Base-by-base conservation (phyloP, 805 yeast genomes). In the Sporopachydermia quercuum region DNA sequence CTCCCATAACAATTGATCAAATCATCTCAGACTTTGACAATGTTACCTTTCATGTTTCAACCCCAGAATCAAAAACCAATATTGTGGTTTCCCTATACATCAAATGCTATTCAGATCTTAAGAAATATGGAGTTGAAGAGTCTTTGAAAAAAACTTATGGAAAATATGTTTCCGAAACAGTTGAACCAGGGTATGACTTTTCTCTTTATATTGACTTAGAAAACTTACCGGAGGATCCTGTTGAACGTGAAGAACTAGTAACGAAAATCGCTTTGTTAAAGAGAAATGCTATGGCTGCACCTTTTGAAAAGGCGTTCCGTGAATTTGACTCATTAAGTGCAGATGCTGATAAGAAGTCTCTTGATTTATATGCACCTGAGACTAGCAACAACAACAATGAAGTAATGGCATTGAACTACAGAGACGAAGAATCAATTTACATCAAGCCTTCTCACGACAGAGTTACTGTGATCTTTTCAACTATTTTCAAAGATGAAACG, bases 391-490 rank as follows among this genome's bases (percentile, higher is more conserved):
- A 68, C 23, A 77, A 76, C 45, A n/a, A 8, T 23, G 71, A 70
- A 39, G 79, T 78, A 3, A 66, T 78, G 61, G 71, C 72, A 16
- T 67, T 91, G 42, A 76, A 80, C 57, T 89, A 91, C 63, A 78
- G 99, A 55, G 96, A 91, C 42, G 85, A 81, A 50, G 99, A 91
- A 59, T 73, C 86, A 42, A 85, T 91, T 53, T 91, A 74, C 57
- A 76, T 91, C 54, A 78, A 79, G 58, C 94, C 99, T 3, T 76
- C 93, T 23, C 84, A 79, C 55, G 99, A 91, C 60, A 78, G 99
- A 59, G 95, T 91, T 40, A 91, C 99, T 1, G 96, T 89, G 34
- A 81, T 91, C 37, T 91, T 91, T 62, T 84, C 94, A 38, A 91
- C 97, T 3, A 68, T 85, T 16, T 91, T 91, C 70, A 80, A 83